These are phyloP conservation scores for Mallotus nudiflorus DNA, from an alignment of 345 rosid genomes.

Conservation along the genomic window DNA sequence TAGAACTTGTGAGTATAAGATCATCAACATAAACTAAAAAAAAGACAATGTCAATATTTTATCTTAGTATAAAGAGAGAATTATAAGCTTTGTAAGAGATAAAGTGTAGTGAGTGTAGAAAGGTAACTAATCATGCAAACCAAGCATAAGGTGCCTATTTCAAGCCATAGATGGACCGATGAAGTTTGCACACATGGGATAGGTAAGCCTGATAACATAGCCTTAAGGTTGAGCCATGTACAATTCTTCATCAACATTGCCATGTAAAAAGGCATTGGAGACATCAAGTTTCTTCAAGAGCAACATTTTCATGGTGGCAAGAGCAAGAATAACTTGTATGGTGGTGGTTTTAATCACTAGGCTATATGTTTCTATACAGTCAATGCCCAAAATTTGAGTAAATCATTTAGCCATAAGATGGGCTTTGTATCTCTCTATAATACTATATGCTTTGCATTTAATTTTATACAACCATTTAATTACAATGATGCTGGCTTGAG, in stretches of 20 bases:
- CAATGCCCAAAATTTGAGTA: not conserved
- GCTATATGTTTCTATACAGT: not conserved
- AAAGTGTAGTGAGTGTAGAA: not conserved
- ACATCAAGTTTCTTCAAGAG: not conserved
- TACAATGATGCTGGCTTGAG: too few relatives aligned
- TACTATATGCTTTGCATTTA: not conserved
- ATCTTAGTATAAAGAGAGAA: not conserved
- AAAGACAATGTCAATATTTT: not conserved
- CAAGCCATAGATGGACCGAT: not conserved
- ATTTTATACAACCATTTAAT: too few relatives aligned
- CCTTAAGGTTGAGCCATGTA: not conserved
- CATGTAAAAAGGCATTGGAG: not conserved
- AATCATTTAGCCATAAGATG: not conserved
- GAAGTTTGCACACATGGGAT: not conserved
- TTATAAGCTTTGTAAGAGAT: not conserved
- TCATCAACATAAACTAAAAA: not conserved
- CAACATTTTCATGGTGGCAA: not conserved
- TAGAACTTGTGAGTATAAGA: not conserved
- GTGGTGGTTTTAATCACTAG: not conserved
- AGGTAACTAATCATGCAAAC: not conserved
- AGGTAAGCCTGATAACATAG: not conserved
- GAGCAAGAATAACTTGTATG: not conserved
- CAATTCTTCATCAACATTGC: not conserved
- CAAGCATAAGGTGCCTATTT: not conserved
- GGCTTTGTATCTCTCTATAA: not conserved